Evolutionary conservation across 176 grass and related monocot species (phyloP).

Genomic region (Avena atlantica): DNA sequence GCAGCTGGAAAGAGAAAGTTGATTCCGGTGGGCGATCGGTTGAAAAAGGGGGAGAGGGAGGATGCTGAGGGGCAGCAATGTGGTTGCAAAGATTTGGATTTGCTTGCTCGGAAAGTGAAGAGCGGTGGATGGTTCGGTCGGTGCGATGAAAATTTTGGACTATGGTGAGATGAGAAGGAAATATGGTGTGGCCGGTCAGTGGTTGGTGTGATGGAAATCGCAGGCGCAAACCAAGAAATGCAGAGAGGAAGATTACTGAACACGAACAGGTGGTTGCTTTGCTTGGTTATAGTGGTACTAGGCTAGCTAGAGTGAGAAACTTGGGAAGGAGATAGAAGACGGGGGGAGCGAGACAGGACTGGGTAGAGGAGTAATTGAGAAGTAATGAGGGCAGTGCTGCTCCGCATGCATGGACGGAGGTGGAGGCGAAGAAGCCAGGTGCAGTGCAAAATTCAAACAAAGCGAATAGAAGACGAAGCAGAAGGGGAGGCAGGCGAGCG

Average conservation of each 20-base stretch:
- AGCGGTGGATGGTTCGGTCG: constrained; percentile 48
- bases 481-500: neutral
- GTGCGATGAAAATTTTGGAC: constrained; percentile 48
- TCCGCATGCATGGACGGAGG: constrained; percentile 58
- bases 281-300: neutral
- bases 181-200: neutral
- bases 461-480: neutral
- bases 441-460: constrained; percentile 17
- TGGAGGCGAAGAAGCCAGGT: constrained; percentile 11
- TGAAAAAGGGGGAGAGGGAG: neutral
- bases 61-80: constrained; percentile 12
- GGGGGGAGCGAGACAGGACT: constrained; percentile 7
- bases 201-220: constrained; percentile 38
- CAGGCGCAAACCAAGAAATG: neutral
- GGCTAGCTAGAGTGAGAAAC: neutral
- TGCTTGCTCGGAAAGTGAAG: constrained; percentile 43
- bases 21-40: constrained; percentile 28
- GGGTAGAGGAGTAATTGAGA: constrained; percentile 42
- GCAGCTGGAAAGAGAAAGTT: neutral
- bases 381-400: constrained; percentile 54
- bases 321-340: neutral
- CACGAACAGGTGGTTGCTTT: constrained; percentile 17
- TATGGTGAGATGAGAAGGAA: constrained; percentile 30
- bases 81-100: constrained; percentile 45
- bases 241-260: neutral